A percentile compares a stretch with the other conserved stretches of the same genome.
Conservation (phyloP, 768 basidiomycete genomes). For the Lentinula sp. region DNA sequence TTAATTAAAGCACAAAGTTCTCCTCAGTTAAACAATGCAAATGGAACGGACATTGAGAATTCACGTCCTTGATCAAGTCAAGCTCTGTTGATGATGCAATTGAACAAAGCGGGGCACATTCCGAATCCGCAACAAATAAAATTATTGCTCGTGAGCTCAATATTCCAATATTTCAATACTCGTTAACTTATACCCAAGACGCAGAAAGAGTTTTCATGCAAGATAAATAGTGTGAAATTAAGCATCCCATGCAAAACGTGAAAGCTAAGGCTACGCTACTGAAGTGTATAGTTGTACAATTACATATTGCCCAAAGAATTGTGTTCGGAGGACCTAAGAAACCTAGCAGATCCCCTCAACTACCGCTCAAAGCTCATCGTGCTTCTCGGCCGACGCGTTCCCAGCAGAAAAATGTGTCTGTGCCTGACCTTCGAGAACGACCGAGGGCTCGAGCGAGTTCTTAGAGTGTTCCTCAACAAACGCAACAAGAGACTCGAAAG, state of each 20-base stretch:
- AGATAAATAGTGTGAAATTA: not conserved
- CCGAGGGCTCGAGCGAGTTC: slow-evolving; percentile 47
- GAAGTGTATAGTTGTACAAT: not conserved
- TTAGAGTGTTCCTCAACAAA: slow-evolving; percentile 81
- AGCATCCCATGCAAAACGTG: not conserved
- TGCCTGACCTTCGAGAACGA: slow-evolving; percentile 16
- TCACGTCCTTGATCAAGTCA: not conserved
- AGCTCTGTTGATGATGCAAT: not conserved
- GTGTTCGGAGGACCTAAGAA: not conserved
- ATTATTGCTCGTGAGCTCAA: not conserved
- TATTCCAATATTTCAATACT: not conserved
- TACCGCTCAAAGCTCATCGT: slow-evolving; percentile 35
- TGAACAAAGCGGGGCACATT: not conserved
- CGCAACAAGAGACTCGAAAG: slow-evolving; percentile 76
- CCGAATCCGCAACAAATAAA: not conserved
- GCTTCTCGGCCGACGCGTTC: slow-evolving; percentile 19
- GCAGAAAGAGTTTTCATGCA: not conserved
- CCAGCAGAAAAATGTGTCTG: slow-evolving; percentile 27
- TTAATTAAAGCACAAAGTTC: not conserved
- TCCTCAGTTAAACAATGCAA: not conserved
- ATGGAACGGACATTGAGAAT: not conserved
- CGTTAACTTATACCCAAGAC: not conserved
- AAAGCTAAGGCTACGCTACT: not conserved
- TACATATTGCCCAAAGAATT: not conserved
- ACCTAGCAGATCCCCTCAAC: not conserved